Evolutionary conservation across 768 basidiomycete genomes (phyloP), one percentile per base, ranked within the genome.

Genomic region (Boletus patriciae): DNA sequence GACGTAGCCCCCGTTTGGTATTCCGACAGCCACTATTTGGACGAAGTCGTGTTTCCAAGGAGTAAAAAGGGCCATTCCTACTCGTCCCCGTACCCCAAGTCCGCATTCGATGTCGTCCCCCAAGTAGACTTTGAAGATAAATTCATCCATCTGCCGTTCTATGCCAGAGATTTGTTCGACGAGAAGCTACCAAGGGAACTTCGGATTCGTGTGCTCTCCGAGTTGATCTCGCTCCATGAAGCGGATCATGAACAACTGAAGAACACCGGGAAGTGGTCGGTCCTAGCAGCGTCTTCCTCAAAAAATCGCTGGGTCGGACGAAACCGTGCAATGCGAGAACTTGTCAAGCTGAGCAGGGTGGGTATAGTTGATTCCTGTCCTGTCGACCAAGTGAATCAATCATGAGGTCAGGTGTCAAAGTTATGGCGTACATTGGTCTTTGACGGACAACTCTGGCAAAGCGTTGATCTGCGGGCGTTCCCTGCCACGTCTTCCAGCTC

Each of bases 361-460:
- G 73, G 85, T 76, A 58, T 56, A 61, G 10, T 58, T 40, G 45
- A 48, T 52, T 67, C 37, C 47, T 60, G 34, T 59, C 44, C 51
- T 43, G n/a, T 52, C 33, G 16, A 10, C 43, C 47, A 40, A 46
- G 45, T 68, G n/a, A 60, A 62, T 52, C 54, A 57, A 61, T 44
- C 44, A 12, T 59, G 60, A 58, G 43, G 37, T 63, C 59, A 93
- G 90, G 88, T 92, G 12, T 94, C 88, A 29, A 88, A 82, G 67
- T 65, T 77, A 11, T 96, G 93, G 92, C 84, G 82, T 50, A 68
- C 74, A 3, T 81, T 94, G 38, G 84, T 86, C 25, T 84, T 87
- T 62, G 94, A 96, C 68, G 93, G 93, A 15, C 90, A 93, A 65
- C 78, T 95, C n/a, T 95, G 94, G 94, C 65, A 73, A 43, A 67